These are phyloP conservation scores for Vickermania spadyakhi DNA, from an alignment of 208 protist species.

Conservation along the genomic window DNA sequence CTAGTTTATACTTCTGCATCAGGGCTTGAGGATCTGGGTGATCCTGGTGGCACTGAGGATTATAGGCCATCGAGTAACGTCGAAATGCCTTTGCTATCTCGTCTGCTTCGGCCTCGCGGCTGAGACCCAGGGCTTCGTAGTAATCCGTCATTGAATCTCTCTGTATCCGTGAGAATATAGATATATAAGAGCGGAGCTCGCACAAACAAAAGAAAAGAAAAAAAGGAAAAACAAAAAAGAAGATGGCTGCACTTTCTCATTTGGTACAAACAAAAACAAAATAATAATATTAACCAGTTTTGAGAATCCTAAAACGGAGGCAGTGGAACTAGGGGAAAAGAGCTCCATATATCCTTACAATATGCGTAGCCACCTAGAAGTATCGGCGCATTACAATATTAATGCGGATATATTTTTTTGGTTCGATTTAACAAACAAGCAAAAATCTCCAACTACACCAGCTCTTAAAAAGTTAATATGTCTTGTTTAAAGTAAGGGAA, in stretches of 20 bases:
- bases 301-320: no score
- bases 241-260: not conserved
- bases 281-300: no score
- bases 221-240: constrained; percentile 4
- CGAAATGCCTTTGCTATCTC: constrained; percentile 85
- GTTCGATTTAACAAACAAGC: no score
- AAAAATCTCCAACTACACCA: no score
- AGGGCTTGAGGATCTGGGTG: constrained; percentile 41
- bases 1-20: constrained; percentile 67
- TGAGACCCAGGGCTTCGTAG: constrained; percentile 81
- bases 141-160: constrained; percentile 61
- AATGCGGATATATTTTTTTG: no score
- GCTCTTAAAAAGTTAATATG: no score
- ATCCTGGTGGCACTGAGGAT: constrained; percentile 77
- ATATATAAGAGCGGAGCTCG: not conserved
- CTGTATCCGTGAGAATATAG: not conserved
- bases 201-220: not conserved
- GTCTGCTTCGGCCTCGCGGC: constrained; percentile 69
- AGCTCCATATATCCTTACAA: no score
- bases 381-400: no score
- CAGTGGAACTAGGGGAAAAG: no score
- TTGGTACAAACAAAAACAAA: constrained; percentile 8
- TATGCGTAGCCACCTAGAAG: no score
- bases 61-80: constrained; percentile 79
- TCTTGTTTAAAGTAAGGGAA: no score